Conservation (phyloP, 2,329 filamentous ascomycete genomes). For the Aspergillus glaucus region DNA sequence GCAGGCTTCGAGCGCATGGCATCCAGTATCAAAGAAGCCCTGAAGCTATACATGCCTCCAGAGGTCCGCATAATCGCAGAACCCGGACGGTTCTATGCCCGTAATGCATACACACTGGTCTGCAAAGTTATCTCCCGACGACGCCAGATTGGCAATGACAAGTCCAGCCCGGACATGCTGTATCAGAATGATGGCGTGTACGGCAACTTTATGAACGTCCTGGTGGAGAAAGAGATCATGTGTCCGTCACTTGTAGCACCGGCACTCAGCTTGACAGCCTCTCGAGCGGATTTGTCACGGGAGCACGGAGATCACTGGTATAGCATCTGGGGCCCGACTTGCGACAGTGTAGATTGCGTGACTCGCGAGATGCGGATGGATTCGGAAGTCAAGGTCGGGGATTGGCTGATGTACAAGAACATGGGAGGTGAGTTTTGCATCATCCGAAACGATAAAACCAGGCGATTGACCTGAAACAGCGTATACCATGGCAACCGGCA, state of each 20-base stretch:
- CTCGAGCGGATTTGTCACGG: not conserved
- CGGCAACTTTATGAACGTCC: constrained; percentile 17
- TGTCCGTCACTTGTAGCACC: constrained; percentile 4
- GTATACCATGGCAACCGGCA: constrained; percentile 5
- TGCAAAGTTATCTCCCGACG: constrained; percentile 18
- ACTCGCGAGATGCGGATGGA: constrained; percentile 7
- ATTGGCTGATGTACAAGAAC: constrained; percentile 22
- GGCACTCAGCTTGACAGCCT: not conserved
- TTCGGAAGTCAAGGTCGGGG: constrained; percentile 14
- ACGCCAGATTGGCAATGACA: constrained; percentile 3
- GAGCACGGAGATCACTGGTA: constrained; percentile 10
- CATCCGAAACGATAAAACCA: not conserved
- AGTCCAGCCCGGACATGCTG: constrained; percentile 16
- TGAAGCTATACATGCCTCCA: constrained; percentile 1
- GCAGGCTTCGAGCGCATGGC: constrained; percentile 17
- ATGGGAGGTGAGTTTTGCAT: constrained; percentile 20
- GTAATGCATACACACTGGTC: constrained; percentile 16
- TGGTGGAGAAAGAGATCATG: constrained; percentile 10
- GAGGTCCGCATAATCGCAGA: constrained; percentile 17
- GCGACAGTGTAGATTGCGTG: constrained; percentile 22
- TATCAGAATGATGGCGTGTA: constrained; percentile 25
- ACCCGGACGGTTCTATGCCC: constrained; percentile 19
- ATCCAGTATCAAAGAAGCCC: constrained; percentile 3
- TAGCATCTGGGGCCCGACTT: constrained; percentile 24
- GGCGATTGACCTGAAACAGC: not conserved